A percentile compares a stretch with the other conserved stretches of the same genome.
Conservation (phyloP, 1,284 basidiomycete species). For the Filobasidium uniguttulatum region DNA sequence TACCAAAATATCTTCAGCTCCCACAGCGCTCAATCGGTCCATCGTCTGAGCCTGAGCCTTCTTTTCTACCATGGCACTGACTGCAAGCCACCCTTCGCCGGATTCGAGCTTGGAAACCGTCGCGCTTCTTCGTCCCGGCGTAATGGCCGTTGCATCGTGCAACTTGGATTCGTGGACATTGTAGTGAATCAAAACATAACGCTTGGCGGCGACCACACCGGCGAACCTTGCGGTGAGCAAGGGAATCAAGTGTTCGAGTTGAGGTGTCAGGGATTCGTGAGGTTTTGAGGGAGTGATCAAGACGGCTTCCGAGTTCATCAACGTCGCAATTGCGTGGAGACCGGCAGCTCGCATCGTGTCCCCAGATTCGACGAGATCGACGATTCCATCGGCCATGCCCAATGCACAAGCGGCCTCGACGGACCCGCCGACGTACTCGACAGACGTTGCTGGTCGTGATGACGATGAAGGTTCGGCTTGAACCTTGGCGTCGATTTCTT, state of each 20-base stretch:
- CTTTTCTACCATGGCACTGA: constrained; percentile 85
- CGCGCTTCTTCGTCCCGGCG: constrained; percentile 79
- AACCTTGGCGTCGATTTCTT: constrained; percentile 50
- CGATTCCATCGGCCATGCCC: constrained; percentile 93
- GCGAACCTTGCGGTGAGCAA: constrained; percentile 77
- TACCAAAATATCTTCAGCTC: constrained; percentile 81
- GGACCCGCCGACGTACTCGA: constrained; percentile 93
- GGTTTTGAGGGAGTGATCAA: constrained; percentile 68
- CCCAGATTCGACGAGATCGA: constrained; percentile 70
- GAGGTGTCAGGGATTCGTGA: constrained; percentile 50
- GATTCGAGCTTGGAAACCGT: constrained; percentile 75
- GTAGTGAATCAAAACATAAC: constrained; percentile 84
- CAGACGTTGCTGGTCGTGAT: constrained; percentile 45
- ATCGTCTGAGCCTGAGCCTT: constrained; percentile 71
- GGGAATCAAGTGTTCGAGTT: constrained; percentile 48
- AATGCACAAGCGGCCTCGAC: constrained; percentile 96
- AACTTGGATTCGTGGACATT: constrained; percentile 62
- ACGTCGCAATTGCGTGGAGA: constrained; percentile 76
- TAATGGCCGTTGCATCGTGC: constrained; percentile 52
- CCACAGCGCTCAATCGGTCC: constrained; percentile 69
- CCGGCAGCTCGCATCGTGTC: constrained; percentile 99
- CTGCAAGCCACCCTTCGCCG: constrained; percentile 65
- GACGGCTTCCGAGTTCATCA: constrained; percentile 81
- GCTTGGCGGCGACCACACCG: constrained; percentile 79
- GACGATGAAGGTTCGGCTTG: constrained; percentile 39